Evolutionary conservation across 2,329 filamentous ascomycete genomes (phyloP), one percentile per base, ranked within the genome.

Genomic region (Endothia cerciana): DNA sequence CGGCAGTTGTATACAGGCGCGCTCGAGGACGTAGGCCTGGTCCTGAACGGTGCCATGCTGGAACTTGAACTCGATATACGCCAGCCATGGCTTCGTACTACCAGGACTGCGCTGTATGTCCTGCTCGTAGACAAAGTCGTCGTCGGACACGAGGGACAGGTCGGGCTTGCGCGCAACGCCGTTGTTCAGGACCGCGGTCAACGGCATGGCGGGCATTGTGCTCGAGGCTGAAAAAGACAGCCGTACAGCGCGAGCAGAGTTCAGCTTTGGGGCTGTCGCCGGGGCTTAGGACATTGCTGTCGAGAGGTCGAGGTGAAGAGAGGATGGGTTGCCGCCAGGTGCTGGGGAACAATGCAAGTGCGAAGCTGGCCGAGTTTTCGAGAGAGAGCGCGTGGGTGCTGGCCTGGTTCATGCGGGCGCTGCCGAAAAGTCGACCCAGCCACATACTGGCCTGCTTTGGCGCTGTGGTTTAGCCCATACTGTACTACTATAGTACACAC

Each of bases 101-200:
- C 90, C 91, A 10, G 89, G 87, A 74, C 96, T 92, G 72, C 94
- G 91, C 70, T 95, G 82, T 68, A 98, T 89, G 77, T 99, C 95
- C 80, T 97, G 94, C 81, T 99, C 96, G 83, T 98, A 99, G 68
- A 97, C 87, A 64, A 92, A 90, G 80, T 99, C 95, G 80, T 96
- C 93, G 75, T 93, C 91, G 72, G 89, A 72, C 33, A 69, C 67
- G 30, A 67, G 60, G 28, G 67, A 63, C 22, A 65, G 63, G 60
- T 69, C 67, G 28, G 67, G 67, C 65, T 67, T 63, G 57, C 65
- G 67, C 57, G 62, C 62, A 33, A 65, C 59, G 62, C 67, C 67
- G 63, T 69, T 69, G 55, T 57, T 62, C 47, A 67, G 28, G 33
- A 59, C 62, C 60, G 55, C 67, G 62, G 38, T 40, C 60, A 62